Percentiles rank a stretch among this genome's conserved stretches.
Evolutionary conservation across 2,329 filamentous ascomycete genomes (phyloP).

Genomic region (Penicillium sclerotigenum): DNA sequence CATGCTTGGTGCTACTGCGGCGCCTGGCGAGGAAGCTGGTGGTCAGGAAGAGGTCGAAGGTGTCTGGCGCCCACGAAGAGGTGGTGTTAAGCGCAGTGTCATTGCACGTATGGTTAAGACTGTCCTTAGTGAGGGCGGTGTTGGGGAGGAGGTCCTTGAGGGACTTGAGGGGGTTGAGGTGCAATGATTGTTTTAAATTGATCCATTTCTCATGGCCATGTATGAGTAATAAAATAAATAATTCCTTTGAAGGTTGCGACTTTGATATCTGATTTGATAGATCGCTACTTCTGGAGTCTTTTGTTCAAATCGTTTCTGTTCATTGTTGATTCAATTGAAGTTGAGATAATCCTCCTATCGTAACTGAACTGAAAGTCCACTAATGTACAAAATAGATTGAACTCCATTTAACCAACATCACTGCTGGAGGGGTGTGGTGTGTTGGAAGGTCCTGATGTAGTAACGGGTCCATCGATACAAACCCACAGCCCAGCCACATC

Average conservation of each 20-base stretch:
- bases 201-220: background rate
- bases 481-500: background rate
- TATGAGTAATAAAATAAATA: background rate
- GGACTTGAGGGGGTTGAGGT: constrained; percentile 67
- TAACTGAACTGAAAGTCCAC: constrained; percentile 1
- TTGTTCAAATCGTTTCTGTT: background rate
- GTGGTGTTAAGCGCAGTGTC: constrained; percentile 73
- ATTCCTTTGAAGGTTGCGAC: background rate
- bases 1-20: constrained; percentile 42
- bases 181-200: background rate
- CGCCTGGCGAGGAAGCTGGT: constrained; percentile 40
- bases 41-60: constrained; percentile 60
- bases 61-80: constrained; percentile 82
- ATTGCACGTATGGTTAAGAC: constrained; percentile 72
- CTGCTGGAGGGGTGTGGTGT: background rate
- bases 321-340: constrained; percentile 10
- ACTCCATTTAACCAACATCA: background rate
- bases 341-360: background rate
- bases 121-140: constrained; percentile 71
- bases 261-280: background rate
- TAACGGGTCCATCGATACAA: background rate
- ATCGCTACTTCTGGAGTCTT: background rate
- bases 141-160: constrained; percentile 81
- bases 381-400: constrained; percentile 15
- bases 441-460: background rate